These are phyloP conservation scores for Stipa capillata DNA, from an alignment of 176 grass and related monocot genomes.

Conservation along the genomic window DNA sequence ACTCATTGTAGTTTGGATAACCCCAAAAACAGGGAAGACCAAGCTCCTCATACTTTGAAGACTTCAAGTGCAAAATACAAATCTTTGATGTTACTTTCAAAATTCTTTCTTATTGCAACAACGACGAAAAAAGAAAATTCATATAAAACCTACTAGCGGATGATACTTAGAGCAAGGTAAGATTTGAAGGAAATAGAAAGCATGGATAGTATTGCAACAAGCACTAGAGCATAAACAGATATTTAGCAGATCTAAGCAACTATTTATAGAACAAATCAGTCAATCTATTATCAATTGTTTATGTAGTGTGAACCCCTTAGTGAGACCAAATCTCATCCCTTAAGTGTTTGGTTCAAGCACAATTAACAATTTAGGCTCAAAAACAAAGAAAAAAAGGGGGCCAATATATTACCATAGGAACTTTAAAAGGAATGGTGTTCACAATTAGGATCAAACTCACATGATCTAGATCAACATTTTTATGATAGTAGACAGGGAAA, in stretches of 20 bases:
- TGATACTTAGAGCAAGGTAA: not conserved
- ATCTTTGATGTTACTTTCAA: constrained; percentile 62
- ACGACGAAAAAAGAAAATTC: not conserved
- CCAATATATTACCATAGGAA: not conserved
- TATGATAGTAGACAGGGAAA: not conserved
- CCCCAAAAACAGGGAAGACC: constrained; percentile 78
- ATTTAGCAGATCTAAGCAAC: constrained; percentile 4
- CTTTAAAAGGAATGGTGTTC: not conserved
- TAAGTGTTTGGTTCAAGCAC: not conserved
- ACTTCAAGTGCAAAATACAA: constrained; percentile 61
- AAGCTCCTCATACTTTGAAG: constrained; percentile 66
- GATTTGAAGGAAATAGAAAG: constrained; percentile 8
- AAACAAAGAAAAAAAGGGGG: too few relatives aligned
- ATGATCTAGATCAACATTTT: not conserved
- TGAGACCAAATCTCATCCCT: not conserved
- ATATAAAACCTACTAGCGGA: not conserved
- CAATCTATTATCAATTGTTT: constrained; percentile 3
- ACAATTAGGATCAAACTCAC: not conserved
- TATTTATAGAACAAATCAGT: not conserved
- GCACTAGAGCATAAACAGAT: too few relatives aligned
- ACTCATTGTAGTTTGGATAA: constrained; percentile 87
- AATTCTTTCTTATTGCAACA: constrained; percentile 40
- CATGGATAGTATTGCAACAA: not conserved
- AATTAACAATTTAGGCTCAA: not conserved
- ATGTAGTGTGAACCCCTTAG: not conserved